Conservation (phyloP, 331 rosid species). For the Erythrophleum ivorense region DNA sequence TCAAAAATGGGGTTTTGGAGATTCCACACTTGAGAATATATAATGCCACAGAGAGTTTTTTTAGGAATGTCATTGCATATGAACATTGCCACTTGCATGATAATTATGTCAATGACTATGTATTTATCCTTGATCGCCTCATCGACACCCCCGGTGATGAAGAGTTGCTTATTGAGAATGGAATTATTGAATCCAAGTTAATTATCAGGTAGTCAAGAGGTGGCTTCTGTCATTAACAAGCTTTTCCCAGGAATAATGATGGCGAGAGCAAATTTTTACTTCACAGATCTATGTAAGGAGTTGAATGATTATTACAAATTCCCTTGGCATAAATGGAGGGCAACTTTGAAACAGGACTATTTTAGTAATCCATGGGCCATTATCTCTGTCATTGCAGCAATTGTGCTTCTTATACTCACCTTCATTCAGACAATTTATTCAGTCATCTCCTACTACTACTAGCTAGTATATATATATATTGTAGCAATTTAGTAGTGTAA, state of each 20-base stretch:
- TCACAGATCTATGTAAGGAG: not conserved
- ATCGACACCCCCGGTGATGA: not conserved
- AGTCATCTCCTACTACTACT: not conserved
- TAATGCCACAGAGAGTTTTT: not conserved
- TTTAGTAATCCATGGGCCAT: slow-evolving; percentile 1
- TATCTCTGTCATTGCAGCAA: slow-evolving; percentile 10
- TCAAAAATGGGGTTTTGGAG: slow-evolving; percentile 7
- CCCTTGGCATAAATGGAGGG: slow-evolving; percentile 17
- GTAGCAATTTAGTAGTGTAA: not conserved
- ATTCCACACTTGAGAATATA: not conserved
- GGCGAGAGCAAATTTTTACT: not conserved
- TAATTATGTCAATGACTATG: not conserved
- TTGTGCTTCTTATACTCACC: slow-evolving; percentile 13
- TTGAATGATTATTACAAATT: not conserved
- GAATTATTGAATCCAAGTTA: slow-evolving; percentile 4
- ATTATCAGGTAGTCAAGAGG: not conserved
- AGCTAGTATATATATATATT: not conserved
- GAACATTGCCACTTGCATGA: not conserved
- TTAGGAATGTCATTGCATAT: slow-evolving; percentile 11
- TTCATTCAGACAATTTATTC: not conserved
- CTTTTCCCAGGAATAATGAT: not conserved
- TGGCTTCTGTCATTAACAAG: not conserved
- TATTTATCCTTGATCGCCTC: not conserved
- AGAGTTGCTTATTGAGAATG: not conserved
- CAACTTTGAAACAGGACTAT: not conserved